Percentiles rank a stretch among this genome's conserved stretches.
Conservation (phyloP, 306 rosid genomes). For the Cyamopsis tetragonoloba region DNA sequence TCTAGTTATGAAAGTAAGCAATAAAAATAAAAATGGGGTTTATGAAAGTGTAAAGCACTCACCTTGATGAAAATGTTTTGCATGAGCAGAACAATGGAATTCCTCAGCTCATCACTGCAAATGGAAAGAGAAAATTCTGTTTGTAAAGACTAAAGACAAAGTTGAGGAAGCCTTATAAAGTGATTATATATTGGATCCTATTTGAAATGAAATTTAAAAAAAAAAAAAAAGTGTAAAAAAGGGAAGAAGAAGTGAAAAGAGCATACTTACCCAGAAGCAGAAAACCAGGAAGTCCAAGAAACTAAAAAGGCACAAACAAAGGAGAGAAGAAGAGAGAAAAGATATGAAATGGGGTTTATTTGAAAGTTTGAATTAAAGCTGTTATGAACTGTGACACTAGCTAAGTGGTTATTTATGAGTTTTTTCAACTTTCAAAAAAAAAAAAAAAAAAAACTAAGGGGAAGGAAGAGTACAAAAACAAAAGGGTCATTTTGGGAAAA, state of each 20-base stretch:
- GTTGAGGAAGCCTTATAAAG: neutral
- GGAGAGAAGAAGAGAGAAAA: conserved; percentile 26
- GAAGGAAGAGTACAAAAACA: conserved; percentile 52
- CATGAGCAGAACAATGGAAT: conserved; percentile 6
- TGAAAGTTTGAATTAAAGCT: conserved; percentile 80
- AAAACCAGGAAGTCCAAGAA: neutral
- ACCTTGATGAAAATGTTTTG: conserved; percentile 30
- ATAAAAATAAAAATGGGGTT: no score
- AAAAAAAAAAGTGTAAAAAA: neutral
- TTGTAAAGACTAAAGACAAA: neutral
- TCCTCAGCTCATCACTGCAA: conserved; percentile 14
- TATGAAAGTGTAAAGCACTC: conserved; percentile 6
- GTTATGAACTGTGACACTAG: conserved; percentile 20
- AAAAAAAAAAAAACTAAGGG: neutral
- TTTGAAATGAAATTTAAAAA: neutral
- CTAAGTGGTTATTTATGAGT: conserved; percentile 38
- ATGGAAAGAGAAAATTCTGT: neutral
- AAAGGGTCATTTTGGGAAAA: conserved; percentile 44
- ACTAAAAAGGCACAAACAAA: neutral
- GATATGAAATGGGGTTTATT: conserved; percentile 18
- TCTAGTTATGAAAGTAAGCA: neutral
- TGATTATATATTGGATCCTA: neutral
- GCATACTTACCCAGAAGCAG: conserved; percentile 32
- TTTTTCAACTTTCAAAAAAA: conserved; percentile 35
- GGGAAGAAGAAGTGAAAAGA: conserved; percentile 5